Evolutionary conservation across 192 early-diverging fungal genomes (phyloP).

Genomic region (Chytriomyces confervae): DNA sequence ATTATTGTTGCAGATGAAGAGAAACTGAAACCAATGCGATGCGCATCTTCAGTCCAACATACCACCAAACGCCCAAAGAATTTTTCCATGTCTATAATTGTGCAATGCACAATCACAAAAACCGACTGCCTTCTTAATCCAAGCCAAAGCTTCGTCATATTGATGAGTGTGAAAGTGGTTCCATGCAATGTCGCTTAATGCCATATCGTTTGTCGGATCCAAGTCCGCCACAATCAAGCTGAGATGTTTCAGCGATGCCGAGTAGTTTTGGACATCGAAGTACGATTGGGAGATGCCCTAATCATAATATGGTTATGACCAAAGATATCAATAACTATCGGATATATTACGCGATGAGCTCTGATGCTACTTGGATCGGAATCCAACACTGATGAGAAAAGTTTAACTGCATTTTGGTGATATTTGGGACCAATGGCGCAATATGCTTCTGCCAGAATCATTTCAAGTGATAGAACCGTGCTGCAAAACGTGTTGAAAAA

Average conservation of each 20-base stretch:
- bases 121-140: not conserved
- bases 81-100: constrained; percentile 70
- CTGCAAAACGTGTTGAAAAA: not conserved
- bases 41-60: not conserved
- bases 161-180: constrained; percentile 1
- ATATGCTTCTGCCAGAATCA: constrained; percentile 38
- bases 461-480: constrained; percentile 6
- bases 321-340: not conserved
- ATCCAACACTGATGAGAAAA: constrained; percentile 35
- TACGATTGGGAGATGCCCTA: not conserved
- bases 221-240: not conserved
- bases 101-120: constrained; percentile 54
- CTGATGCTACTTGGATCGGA: constrained; percentile 13
- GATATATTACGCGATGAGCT: constrained; percentile 15
- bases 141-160: not conserved
- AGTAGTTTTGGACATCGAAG: not conserved
- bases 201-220: constrained; percentile 6
- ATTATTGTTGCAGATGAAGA: constrained; percentile 13
- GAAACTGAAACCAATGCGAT: not conserved
- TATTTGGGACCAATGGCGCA: constrained; percentile 19
- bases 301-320: not conserved
- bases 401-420: constrained; percentile 34
- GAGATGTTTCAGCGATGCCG: constrained; percentile 1
- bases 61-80: constrained; percentile 82
- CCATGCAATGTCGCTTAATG: constrained; percentile 27